A percentile compares a stretch with the other conserved stretches of the same genome.
phyloP scores from a whole-genome alignment of 495 filamentous ascomycete species.

The Daldinia concentrica region DNA sequence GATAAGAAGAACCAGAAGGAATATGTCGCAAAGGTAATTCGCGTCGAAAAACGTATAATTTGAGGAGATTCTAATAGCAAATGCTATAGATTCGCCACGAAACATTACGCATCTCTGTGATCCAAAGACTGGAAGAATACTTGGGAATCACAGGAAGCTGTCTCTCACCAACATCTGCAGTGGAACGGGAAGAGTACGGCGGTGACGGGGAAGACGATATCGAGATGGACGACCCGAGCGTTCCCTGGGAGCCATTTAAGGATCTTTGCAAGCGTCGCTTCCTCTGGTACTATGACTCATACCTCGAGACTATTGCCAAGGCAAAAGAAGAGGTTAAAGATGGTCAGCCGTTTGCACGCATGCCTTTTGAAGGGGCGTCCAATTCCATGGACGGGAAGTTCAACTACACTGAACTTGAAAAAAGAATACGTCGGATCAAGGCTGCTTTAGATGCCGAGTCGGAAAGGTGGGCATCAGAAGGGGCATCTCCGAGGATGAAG shows the following conservation, averaged over 20 bases:
- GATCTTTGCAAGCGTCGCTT: constrained; percentile 93
- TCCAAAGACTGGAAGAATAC: constrained; percentile 83
- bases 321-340: constrained; percentile 68
- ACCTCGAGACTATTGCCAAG: constrained; percentile 73
- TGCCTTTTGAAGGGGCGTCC: constrained; percentile 83
- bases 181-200: constrained; percentile 62
- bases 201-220: constrained; percentile 56
- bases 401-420: constrained; percentile 78
- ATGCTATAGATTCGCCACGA: constrained; percentile 83
- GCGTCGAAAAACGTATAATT: not conserved
- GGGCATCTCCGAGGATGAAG: constrained; percentile 66
- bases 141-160: constrained; percentile 67
- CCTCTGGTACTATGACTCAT: constrained; percentile 94
- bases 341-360: constrained; percentile 69
- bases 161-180: constrained; percentile 47
- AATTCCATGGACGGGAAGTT: constrained; percentile 92
- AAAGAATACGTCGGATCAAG: constrained; percentile 72
- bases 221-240: constrained; percentile 57
- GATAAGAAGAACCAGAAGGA: constrained; percentile 79
- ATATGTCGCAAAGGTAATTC: constrained; percentile 84
- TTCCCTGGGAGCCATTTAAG: constrained; percentile 79
- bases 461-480: constrained; percentile 74
- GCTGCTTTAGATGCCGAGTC: constrained; percentile 76
- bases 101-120: constrained; percentile 84
- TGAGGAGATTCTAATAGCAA: constrained; percentile 6